These are phyloP conservation scores for Ophiostoma tasmaniense DNA, from an alignment of 2,329 filamentous ascomycete genomes.

Conservation along the genomic window DNA sequence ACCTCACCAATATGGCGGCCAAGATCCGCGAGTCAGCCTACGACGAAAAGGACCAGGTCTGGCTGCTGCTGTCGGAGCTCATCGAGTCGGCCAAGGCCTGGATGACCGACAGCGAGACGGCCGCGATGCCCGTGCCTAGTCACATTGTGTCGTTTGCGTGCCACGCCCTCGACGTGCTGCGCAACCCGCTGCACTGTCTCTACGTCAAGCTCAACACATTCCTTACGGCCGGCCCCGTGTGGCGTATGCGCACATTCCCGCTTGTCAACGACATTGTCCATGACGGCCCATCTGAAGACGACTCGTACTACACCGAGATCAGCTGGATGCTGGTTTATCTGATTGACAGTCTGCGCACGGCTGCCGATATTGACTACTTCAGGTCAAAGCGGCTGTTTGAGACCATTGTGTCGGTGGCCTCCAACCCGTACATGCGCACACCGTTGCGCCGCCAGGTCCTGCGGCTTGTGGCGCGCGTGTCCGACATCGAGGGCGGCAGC, in stretches of 20 bases:
- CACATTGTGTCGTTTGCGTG: constrained; percentile 68
- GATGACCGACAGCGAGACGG: constrained; percentile 36
- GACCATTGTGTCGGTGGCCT: constrained; percentile 60
- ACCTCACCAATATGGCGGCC: constrained; percentile 55
- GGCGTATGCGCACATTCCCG: constrained; percentile 61
- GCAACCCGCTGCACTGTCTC: constrained; percentile 68
- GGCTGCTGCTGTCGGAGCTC: constrained; percentile 71
- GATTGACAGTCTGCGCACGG: constrained; percentile 54
- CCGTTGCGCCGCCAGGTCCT: constrained; percentile 52
- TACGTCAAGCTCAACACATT: constrained; percentile 84
- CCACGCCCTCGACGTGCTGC: constrained; percentile 60
- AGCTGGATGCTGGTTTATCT: constrained; percentile 67
- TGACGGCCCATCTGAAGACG: constrained; percentile 62
- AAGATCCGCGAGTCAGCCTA: constrained; percentile 61
- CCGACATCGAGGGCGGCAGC: constrained; percentile 60
- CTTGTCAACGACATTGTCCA: constrained; percentile 56
- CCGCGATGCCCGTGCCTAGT: constrained; percentile 51
- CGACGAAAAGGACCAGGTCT: constrained; percentile 67
- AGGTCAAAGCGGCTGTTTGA: constrained; percentile 62
- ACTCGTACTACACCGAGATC: constrained; percentile 62
- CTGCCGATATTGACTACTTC: constrained; percentile 52
- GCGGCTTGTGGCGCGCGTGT: constrained; percentile 57
- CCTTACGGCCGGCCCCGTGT: constrained; percentile 66
- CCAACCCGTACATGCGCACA: constrained; percentile 54
- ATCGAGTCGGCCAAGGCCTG: constrained; percentile 57